phyloP scores from a whole-genome alignment of 805 yeast genomes.

The Metschnikowia drakensbergensis region DNA sequence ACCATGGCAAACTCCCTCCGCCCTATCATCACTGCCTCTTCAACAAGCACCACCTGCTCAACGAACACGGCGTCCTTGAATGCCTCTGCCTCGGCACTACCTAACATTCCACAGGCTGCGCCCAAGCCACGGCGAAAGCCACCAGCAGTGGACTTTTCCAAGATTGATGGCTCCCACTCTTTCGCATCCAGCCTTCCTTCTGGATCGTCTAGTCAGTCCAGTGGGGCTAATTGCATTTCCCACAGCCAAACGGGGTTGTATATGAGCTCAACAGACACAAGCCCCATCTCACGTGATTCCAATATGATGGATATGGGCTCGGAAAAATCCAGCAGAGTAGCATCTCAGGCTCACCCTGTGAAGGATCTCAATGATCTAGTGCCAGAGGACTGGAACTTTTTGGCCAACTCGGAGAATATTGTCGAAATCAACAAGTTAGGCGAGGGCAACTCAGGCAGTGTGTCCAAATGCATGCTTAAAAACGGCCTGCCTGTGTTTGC shows the following conservation, averaged over 20 bases:
- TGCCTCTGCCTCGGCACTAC: constrained; percentile 6
- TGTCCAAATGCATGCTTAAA: constrained; percentile 67
- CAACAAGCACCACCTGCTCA: not conserved
- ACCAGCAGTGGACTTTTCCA: constrained; percentile 41
- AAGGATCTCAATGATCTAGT: constrained; percentile 50
- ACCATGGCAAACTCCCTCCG: constrained; percentile 1
- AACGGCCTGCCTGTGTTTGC: constrained; percentile 72
- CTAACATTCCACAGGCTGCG: constrained; percentile 10
- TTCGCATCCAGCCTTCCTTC: constrained; percentile 12
- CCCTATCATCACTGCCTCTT: not conserved
- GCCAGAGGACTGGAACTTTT: constrained; percentile 69
- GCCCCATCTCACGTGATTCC: constrained; percentile 9
- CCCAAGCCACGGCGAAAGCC: constrained; percentile 31
- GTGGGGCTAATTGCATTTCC: constrained; percentile 7
- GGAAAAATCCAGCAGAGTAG: not conserved
- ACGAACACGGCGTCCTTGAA: not conserved
- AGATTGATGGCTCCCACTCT: constrained; percentile 27
- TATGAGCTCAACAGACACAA: constrained; percentile 3
- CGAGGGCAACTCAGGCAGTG: constrained; percentile 94
- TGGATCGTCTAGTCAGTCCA: constrained; percentile 2
- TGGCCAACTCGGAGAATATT: constrained; percentile 58
- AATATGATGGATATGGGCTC: not conserved
- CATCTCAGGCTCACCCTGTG: not conserved
- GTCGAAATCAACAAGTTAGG: constrained; percentile 71
- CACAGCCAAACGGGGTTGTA: not conserved